Evolutionary conservation across 768 basidiomycete species (phyloP).

Genomic region (Mycena chlorophos): DNA sequence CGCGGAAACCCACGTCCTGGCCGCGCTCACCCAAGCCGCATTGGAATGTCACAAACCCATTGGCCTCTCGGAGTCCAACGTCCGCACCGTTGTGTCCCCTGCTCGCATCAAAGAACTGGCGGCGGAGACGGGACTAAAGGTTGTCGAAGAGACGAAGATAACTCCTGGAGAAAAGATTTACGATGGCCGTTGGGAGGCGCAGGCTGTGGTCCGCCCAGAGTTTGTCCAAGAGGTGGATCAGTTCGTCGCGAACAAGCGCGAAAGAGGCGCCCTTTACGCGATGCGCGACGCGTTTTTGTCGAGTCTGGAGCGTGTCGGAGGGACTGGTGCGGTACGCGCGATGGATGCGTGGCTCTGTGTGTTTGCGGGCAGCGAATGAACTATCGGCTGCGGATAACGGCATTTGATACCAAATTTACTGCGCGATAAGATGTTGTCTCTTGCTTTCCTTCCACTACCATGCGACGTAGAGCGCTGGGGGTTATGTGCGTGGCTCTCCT

Average conservation of each 20-base stretch:
- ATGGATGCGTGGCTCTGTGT: conserved; percentile 37
- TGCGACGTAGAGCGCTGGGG: background rate
- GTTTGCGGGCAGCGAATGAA: too few species aligned
- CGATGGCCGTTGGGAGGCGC: conserved; percentile 40
- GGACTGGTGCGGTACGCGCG: conserved; percentile 22
- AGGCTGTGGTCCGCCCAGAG: conserved; percentile 17
- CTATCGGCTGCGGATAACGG: background rate
- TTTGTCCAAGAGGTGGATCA: conserved; percentile 30
- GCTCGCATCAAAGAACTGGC: conserved; percentile 30
- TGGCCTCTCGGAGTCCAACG: conserved; percentile 30
- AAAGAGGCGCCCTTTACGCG: conserved; percentile 32
- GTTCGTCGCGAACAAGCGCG: conserved; percentile 31
- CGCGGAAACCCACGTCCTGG: conserved; percentile 34
- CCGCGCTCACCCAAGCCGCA: conserved; percentile 37
- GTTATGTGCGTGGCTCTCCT: background rate
- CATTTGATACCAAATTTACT: background rate
- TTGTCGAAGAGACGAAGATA: conserved; percentile 25
- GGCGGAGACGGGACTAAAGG: conserved; percentile 22
- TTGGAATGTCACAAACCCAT: conserved; percentile 34
- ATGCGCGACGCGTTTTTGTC: conserved; percentile 31
- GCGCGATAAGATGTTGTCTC: background rate
- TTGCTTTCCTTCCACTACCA: background rate
- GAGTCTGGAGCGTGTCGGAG: conserved; percentile 15
- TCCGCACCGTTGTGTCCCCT: conserved; percentile 39
- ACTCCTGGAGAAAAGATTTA: conserved; percentile 26